Percentiles rank a stretch among this genome's conserved stretches.
phyloP scores from a whole-genome alignment of 2,329 filamentous ascomycete genomes.

The Colletotrichum camelliae region DNA sequence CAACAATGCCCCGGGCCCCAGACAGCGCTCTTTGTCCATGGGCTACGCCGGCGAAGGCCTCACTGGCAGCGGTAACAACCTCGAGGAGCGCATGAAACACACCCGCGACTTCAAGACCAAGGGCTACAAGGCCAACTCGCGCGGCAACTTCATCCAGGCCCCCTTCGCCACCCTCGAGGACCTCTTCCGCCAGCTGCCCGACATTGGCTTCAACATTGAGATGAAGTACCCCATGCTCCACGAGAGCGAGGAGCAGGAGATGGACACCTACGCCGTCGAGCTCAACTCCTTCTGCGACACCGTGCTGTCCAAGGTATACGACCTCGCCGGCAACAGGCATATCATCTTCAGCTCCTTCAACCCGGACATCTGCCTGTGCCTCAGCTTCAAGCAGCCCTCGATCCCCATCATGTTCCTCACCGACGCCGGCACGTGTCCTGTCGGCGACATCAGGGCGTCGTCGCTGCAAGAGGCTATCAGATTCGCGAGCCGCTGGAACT shows the following conservation, averaged over 20 bases:
- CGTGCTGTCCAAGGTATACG: constrained; percentile 88
- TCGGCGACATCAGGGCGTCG: constrained; percentile 88
- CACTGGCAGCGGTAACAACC: constrained; percentile 35
- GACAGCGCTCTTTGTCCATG: constrained; percentile 61
- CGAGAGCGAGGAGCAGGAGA: constrained; percentile 92
- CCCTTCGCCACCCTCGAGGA: constrained; percentile 96
- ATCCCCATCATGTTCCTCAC: constrained; percentile 95
- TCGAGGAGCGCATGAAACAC: constrained; percentile 92
- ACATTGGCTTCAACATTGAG: constrained; percentile 96
- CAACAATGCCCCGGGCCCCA: constrained; percentile 33
- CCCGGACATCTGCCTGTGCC: constrained; percentile 91
- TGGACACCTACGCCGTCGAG: constrained; percentile 96
- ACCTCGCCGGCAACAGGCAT: constrained; percentile 80
- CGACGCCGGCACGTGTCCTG: constrained; percentile 80
- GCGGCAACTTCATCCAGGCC: constrained; percentile 93
- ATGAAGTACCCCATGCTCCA: constrained; percentile 99
- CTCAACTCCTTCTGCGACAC: constrained; percentile 97
- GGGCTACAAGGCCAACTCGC: constrained; percentile 94
- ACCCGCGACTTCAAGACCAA: constrained; percentile 94
- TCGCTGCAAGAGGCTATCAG: constrained; percentile 95
- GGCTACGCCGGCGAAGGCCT: constrained; percentile 50
- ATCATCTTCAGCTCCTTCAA: constrained; percentile 98
- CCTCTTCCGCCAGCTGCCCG: constrained; percentile 84
- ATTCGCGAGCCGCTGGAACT: constrained; percentile 93
- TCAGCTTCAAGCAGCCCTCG: constrained; percentile 96